Percentiles rank a stretch among this genome's conserved stretches.
These are phyloP conservation scores for Nothomitra cinnamomea DNA, from an alignment of 2,329 filamentous ascomycete species.

Conservation along the genomic window DNA sequence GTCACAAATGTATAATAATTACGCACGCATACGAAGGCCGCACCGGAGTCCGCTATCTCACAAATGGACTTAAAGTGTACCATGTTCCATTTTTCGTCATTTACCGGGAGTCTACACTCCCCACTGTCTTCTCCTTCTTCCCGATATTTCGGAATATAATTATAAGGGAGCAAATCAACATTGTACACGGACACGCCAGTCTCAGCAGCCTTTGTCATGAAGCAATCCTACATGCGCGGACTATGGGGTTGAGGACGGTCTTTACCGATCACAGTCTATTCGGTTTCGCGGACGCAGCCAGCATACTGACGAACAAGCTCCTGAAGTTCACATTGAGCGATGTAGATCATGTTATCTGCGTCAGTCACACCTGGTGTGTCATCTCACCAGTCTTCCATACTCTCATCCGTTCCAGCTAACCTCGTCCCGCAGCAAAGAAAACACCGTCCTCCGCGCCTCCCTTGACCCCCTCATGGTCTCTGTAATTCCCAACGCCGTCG, in stretches of 20 bases:
- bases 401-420: conserved; percentile 9
- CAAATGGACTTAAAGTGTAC: conserved; percentile 96
- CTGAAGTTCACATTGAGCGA: conserved; percentile 93
- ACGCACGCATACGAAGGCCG: conserved; percentile 88
- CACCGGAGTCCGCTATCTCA: conserved; percentile 84
- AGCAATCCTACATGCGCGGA: conserved; percentile 82
- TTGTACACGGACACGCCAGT: conserved; percentile 93
- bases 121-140: conserved; percentile 96
- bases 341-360: conserved; percentile 95
- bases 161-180: conserved; percentile 85
- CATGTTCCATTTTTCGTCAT: conserved; percentile 93
- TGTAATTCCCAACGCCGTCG: conserved; percentile 92
- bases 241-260: conserved; percentile 89
- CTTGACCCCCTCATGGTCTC: conserved; percentile 95
- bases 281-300: conserved; percentile 89
- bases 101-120: conserved; percentile 83
- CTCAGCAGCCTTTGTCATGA: conserved; percentile 88
- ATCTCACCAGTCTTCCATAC: background rate
- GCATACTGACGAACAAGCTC: conserved; percentile 92
- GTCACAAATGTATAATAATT: conserved; percentile 95
- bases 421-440: conserved; percentile 58
- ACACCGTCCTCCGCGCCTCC: conserved; percentile 85
- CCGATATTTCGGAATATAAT: conserved; percentile 95
- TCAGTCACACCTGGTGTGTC: conserved; percentile 84
- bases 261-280: conserved; percentile 97